phyloP scores from a whole-genome alignment of 2,329 filamentous ascomycete genomes.

The Cladosporium halotolerans region DNA sequence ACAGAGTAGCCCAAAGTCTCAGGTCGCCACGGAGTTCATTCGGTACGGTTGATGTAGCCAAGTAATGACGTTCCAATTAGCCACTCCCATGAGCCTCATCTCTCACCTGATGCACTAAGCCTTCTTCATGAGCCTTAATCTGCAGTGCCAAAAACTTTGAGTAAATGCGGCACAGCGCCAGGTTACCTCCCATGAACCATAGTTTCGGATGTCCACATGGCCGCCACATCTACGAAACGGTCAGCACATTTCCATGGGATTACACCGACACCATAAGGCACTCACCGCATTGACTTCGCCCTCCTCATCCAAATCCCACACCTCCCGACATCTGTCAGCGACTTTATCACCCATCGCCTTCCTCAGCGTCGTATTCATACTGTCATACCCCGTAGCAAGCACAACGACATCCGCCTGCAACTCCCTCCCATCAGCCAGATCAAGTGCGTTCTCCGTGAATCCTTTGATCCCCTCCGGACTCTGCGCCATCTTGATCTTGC shows the following conservation, averaged over 20 bases:
- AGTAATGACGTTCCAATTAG: slow-evolving; percentile 16
- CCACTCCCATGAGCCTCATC: slow-evolving; percentile 12
- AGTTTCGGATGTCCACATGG: slow-evolving; percentile 30
- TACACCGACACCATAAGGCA: slow-evolving; percentile 6
- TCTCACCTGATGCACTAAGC: slow-evolving; percentile 13
- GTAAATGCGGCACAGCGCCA: slow-evolving; percentile 42
- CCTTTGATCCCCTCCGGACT: slow-evolving; percentile 29
- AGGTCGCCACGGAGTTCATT: no score
- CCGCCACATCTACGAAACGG: slow-evolving; percentile 11
- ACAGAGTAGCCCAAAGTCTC: no score
- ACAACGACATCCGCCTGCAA: slow-evolving; percentile 43
- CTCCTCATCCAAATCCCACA: slow-evolving; percentile 42
- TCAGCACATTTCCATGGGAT: slow-evolving; percentile 9
- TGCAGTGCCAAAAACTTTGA: slow-evolving; percentile 42
- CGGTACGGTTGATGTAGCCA: no score
- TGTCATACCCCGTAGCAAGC: slow-evolving; percentile 42
- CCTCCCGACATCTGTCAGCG: slow-evolving; percentile 37
- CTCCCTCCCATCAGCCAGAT: slow-evolving; percentile 39
- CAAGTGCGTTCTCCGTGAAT: slow-evolving; percentile 36
- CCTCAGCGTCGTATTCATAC: slow-evolving; percentile 35
- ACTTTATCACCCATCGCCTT: slow-evolving; percentile 38
- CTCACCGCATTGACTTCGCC: slow-evolving; percentile 42
- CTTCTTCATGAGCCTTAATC: slow-evolving; percentile 38
- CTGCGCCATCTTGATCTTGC: slow-evolving; percentile 41
- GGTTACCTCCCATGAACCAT: slow-evolving; percentile 42